phyloP scores from a whole-genome alignment of 2,329 filamentous ascomycete species.

The Tricladium varicosporioides region DNA sequence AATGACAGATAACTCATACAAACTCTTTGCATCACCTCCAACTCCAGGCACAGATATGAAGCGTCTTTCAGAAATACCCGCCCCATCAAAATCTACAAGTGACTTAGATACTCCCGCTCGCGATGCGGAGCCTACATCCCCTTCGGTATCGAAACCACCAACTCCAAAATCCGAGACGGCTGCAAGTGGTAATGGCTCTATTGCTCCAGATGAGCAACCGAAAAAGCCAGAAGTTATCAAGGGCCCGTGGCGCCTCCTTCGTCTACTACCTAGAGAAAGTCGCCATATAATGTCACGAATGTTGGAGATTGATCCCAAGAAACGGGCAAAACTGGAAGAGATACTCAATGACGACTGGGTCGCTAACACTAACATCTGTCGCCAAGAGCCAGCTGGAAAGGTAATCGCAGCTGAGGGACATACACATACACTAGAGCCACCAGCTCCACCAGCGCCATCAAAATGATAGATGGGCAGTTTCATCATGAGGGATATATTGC shows the following conservation, averaged over 20 bases:
- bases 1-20: constrained; percentile 89
- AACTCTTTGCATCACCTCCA: constrained; percentile 83
- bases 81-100: constrained; percentile 27
- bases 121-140: constrained; percentile 23
- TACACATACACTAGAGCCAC: constrained; percentile 80
- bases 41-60: constrained; percentile 58
- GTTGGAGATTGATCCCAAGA: constrained; percentile 83
- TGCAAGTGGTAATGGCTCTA: constrained; percentile 7
- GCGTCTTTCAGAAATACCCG: constrained; percentile 22
- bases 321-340: constrained; percentile 80
- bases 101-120: constrained; percentile 22
- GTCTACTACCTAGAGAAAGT: constrained; percentile 84
- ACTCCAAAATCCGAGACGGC: constrained; percentile 19
- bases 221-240: constrained; percentile 73
- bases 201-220: constrained; percentile 36
- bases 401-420: constrained; percentile 75
- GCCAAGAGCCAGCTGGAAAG: constrained; percentile 74
- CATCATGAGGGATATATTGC: background rate
- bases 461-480: constrained; percentile 15
- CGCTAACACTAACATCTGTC: constrained; percentile 78
- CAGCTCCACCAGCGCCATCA: constrained; percentile 41
- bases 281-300: constrained; percentile 87
- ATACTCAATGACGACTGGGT: constrained; percentile 90
- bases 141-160: constrained; percentile 16
- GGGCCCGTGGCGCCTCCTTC: constrained; percentile 86